A percentile compares a stretch with the other conserved stretches of the same genome.
These are phyloP conservation scores for Fusarium domesticum DNA, from an alignment of 2,329 filamentous ascomycete species.

Conservation along the genomic window DNA sequence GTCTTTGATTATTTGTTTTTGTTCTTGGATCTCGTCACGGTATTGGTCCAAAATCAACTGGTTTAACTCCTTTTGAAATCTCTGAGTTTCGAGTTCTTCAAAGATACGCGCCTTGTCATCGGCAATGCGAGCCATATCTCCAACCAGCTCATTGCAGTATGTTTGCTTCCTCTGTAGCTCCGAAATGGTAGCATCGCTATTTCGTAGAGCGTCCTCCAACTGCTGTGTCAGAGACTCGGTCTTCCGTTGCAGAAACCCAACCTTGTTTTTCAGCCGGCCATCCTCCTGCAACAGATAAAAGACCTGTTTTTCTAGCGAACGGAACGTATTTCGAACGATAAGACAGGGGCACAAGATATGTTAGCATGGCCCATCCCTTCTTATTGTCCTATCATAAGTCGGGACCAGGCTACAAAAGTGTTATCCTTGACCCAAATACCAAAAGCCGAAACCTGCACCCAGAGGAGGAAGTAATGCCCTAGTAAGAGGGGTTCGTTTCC, in stretches of 20 bases:
- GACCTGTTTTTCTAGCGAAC: neutral
- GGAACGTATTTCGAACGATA: neutral
- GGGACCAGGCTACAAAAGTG: neutral
- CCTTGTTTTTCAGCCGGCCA: neutral
- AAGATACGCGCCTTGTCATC: neutral
- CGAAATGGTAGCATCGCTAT: neutral
- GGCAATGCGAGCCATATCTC: neutral
- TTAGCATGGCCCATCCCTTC: neutral
- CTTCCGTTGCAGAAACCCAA: neutral
- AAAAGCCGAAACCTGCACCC: neutral
- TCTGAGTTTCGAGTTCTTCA: neutral
- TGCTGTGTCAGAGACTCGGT: neutral
- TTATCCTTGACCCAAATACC: neutral
- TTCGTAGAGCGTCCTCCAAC: neutral
- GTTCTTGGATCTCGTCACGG: neutral
- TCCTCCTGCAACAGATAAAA: neutral
- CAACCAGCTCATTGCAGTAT: neutral
- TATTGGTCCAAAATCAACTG: neutral
- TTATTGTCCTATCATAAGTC: neutral
- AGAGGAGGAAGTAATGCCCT: neutral
- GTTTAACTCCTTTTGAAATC: neutral
- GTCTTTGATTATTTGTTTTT: neutral
- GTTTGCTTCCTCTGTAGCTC: neutral
- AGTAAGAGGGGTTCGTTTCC: neutral
- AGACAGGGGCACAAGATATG: neutral